phyloP scores from a whole-genome alignment of 352 stramenopile species.

The Phytophthora ramorum region DNA sequence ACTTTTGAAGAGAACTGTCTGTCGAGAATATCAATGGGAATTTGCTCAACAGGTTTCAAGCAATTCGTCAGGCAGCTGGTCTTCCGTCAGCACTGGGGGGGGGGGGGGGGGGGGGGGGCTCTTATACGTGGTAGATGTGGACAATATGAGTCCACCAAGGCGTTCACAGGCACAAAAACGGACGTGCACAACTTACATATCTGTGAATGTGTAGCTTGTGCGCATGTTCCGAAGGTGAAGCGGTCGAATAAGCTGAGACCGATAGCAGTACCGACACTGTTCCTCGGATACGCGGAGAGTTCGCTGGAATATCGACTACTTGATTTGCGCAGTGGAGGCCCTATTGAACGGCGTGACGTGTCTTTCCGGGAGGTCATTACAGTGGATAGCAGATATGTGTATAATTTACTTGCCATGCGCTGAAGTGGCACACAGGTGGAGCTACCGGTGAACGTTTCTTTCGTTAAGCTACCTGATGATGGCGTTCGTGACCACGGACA shows the following conservation, averaged over 20 bases:
- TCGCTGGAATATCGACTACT: conserved; percentile 3
- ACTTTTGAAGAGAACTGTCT: conserved; percentile 7
- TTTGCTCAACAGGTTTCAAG: conserved; percentile 2
- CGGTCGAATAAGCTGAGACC: neutral
- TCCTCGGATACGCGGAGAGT: conserved; percentile 1
- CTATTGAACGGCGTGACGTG: conserved; percentile 4
- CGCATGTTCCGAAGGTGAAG: conserved; percentile 9
- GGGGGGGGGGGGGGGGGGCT: conserved; percentile 1
- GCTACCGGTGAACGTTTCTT: neutral
- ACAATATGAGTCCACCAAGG: conserved; percentile 13
- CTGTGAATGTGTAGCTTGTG: conserved; percentile 3
- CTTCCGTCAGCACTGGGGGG: neutral
- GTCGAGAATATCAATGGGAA: conserved; percentile 8
- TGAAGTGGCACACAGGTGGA: neutral
- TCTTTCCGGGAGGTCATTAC: conserved; percentile 10
- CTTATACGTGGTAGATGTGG: conserved; percentile 5
- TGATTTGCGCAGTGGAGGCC: neutral
- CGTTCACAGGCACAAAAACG: neutral
- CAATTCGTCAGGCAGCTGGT: conserved; percentile 1
- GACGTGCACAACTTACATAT: conserved; percentile 4
- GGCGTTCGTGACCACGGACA: neutral
- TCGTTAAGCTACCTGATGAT: neutral
- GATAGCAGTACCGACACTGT: neutral
- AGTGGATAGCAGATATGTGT: conserved; percentile 1
- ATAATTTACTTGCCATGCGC: neutral